phyloP scores from a whole-genome alignment of 768 basidiomycete species.

The Sarcomyxa edulis region DNA sequence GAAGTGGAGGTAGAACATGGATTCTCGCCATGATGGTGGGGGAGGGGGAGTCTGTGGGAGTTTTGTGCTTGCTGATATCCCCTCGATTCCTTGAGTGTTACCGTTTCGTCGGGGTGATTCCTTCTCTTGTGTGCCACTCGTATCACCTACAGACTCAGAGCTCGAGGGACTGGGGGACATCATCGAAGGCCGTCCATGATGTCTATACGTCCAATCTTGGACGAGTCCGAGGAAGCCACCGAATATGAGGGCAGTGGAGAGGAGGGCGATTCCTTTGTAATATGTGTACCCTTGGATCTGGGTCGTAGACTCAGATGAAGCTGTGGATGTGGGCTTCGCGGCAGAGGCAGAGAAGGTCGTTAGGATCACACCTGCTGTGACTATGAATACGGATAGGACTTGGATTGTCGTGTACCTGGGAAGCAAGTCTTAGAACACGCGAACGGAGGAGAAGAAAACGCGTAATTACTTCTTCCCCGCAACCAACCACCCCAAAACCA shows the following conservation, averaged over 20 bases:
- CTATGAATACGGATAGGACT: slow-evolving; percentile 69
- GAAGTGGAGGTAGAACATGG: slow-evolving; percentile 88
- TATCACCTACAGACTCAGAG: slow-evolving; percentile 13
- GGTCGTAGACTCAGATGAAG: slow-evolving; percentile 1
- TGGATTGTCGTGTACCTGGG: slow-evolving; percentile 59
- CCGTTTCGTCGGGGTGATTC: no score
- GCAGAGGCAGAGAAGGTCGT: slow-evolving; percentile 75
- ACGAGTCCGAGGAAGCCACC: slow-evolving; percentile 78
- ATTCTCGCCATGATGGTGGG: slow-evolving; percentile 70
- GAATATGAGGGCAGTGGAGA: slow-evolving; percentile 72
- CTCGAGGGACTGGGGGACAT: slow-evolving; percentile 10
- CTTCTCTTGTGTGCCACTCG: slow-evolving; percentile 4
- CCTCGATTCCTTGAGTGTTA: neutral
- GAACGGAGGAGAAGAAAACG: slow-evolving; percentile 1
- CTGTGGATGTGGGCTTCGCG: slow-evolving; percentile 7
- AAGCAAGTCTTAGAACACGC: slow-evolving; percentile 6
- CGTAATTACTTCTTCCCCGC: slow-evolving; percentile 52
- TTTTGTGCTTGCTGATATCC: slow-evolving; percentile 2
- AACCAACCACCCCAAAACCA: slow-evolving; percentile 72
- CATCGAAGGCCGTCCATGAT: slow-evolving; percentile 11
- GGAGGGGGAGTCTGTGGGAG: slow-evolving; percentile 9
- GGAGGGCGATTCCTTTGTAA: slow-evolving; percentile 64
- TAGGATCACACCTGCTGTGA: slow-evolving; percentile 72
- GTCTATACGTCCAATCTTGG: slow-evolving; percentile 74
- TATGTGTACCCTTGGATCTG: slow-evolving; percentile 38